These are phyloP conservation scores for Alectoria sarmentosa DNA, from an alignment of 495 filamentous ascomycete species.

Conservation along the genomic window DNA sequence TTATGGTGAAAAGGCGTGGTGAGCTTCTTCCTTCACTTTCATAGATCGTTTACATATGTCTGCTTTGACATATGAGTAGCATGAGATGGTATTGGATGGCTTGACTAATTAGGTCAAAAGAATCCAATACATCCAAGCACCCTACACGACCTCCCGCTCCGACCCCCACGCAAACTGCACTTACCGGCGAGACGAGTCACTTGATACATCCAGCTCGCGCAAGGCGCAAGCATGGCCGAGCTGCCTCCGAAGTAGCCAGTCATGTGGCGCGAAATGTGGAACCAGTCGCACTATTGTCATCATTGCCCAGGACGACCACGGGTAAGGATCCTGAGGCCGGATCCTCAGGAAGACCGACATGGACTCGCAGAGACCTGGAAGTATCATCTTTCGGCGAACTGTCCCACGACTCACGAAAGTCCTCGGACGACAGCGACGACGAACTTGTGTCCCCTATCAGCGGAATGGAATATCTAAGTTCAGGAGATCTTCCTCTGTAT, in stretches of 20 bases:
- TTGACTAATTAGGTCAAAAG: constrained; percentile 9
- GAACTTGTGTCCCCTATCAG: not conserved
- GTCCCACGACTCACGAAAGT: not conserved
- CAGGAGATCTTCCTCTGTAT: not conserved
- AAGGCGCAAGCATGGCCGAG: constrained; percentile 19
- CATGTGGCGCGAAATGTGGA: not conserved
- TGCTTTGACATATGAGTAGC: not conserved
- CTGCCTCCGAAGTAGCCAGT: constrained; percentile 18
- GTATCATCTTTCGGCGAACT: not conserved
- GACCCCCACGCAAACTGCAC: not conserved
- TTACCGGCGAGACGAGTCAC: not conserved
- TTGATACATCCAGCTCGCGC: not conserved
- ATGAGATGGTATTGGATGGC: constrained; percentile 3
- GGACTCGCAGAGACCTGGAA: not conserved
- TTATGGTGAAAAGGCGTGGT: constrained; percentile 60
- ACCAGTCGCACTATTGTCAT: not conserved
- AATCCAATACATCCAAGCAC: not conserved
- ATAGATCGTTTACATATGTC: not conserved
- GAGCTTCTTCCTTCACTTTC: constrained; percentile 33
- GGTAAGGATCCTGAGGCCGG: not conserved
- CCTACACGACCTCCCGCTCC: constrained; percentile 8
- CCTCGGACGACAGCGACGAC: constrained; percentile 1
- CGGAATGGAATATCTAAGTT: not conserved
- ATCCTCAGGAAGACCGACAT: not conserved
- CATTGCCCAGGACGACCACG: not conserved